These are phyloP conservation scores for Corinectria fuckeliana DNA, from an alignment of 2,329 filamentous ascomycete species.

Conservation along the genomic window DNA sequence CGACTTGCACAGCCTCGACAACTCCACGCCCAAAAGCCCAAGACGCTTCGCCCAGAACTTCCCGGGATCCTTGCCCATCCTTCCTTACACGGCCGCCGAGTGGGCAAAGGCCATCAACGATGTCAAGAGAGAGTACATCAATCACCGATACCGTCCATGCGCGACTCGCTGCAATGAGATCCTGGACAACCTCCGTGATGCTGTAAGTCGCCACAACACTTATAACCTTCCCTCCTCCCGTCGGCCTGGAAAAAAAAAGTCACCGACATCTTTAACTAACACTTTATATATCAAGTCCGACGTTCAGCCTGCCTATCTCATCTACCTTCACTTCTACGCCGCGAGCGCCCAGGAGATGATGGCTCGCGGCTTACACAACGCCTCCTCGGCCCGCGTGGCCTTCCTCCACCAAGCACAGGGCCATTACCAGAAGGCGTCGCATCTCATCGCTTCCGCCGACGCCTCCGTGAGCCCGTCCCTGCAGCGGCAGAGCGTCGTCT, in stretches of 20 bases:
- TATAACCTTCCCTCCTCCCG: background rate
- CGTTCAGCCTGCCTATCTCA: slow-evolving; percentile 60
- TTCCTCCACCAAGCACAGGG: slow-evolving; percentile 59
- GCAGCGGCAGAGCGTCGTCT: slow-evolving; percentile 47
- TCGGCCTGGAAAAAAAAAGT: too few relatives aligned
- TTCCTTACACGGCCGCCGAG: slow-evolving; percentile 54
- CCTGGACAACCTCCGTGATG: slow-evolving; percentile 54
- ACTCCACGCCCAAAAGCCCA: slow-evolving; percentile 3
- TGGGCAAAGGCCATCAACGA: slow-evolving; percentile 60
- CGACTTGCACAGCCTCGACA: background rate
- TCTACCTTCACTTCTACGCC: slow-evolving; percentile 68
- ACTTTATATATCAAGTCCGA: slow-evolving; percentile 37
- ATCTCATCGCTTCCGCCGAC: slow-evolving; percentile 56
- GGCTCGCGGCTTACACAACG: slow-evolving; percentile 54
- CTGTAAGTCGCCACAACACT: slow-evolving; percentile 43
- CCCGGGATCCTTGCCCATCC: slow-evolving; percentile 35
- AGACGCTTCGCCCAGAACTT: slow-evolving; percentile 23
- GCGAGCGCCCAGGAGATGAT: slow-evolving; percentile 65
- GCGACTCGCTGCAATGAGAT: slow-evolving; percentile 60
- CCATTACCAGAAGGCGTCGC: slow-evolving; percentile 58
- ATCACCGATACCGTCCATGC: slow-evolving; percentile 59
- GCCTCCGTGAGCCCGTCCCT: slow-evolving; percentile 47
- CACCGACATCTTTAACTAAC: slow-evolving; percentile 20
- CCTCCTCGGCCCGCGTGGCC: slow-evolving; percentile 53
- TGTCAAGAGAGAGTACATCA: slow-evolving; percentile 60